Evolutionary conservation across 495 filamentous ascomycete genomes (phyloP).

Genomic region (Penicillium pulvis): DNA sequence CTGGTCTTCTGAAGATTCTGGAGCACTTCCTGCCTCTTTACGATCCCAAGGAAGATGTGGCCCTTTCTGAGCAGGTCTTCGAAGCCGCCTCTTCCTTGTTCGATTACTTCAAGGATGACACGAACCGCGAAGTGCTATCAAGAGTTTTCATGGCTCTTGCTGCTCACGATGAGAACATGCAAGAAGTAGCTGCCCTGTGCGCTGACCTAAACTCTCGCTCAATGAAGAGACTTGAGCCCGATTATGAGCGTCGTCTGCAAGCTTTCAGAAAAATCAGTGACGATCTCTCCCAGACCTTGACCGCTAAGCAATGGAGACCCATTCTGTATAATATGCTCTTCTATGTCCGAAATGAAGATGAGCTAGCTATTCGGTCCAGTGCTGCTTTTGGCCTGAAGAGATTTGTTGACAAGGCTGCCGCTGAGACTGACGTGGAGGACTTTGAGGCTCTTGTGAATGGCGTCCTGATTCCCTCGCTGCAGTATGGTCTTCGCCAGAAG

Average conservation of each 20-base stretch:
- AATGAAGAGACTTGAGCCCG: constrained; percentile 67
- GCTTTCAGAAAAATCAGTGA: constrained; percentile 78
- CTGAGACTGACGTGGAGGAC: constrained; percentile 36
- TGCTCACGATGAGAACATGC: constrained; percentile 57
- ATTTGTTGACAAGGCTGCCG: constrained; percentile 66
- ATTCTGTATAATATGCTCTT: constrained; percentile 87
- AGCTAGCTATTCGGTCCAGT: constrained; percentile 82
- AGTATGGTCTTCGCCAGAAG: constrained; percentile 68
- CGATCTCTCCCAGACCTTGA: constrained; percentile 52
- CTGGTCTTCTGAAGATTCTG: constrained; percentile 70
- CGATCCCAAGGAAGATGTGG: constrained; percentile 49
- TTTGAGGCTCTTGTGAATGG: constrained; percentile 58
- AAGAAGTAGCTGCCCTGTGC: constrained; percentile 70
- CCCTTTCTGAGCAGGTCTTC: constrained; percentile 52
- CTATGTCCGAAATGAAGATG: constrained; percentile 83
- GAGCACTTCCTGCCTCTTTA: constrained; percentile 72
- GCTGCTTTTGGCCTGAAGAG: constrained; percentile 77
- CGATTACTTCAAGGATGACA: constrained; percentile 79
- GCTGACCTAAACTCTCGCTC: constrained; percentile 78
- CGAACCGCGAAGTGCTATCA: constrained; percentile 69
- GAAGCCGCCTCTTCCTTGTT: constrained; percentile 75
- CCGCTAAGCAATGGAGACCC: constrained; percentile 84
- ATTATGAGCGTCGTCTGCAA: constrained; percentile 77
- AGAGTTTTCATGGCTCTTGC: constrained; percentile 72
- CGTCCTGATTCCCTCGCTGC: constrained; percentile 73